Percentiles rank a stretch among this genome's conserved stretches.
Evolutionary conservation across 2,329 filamentous ascomycete genomes (phyloP).

Genomic region (Colletotrichum brevisporum): DNA sequence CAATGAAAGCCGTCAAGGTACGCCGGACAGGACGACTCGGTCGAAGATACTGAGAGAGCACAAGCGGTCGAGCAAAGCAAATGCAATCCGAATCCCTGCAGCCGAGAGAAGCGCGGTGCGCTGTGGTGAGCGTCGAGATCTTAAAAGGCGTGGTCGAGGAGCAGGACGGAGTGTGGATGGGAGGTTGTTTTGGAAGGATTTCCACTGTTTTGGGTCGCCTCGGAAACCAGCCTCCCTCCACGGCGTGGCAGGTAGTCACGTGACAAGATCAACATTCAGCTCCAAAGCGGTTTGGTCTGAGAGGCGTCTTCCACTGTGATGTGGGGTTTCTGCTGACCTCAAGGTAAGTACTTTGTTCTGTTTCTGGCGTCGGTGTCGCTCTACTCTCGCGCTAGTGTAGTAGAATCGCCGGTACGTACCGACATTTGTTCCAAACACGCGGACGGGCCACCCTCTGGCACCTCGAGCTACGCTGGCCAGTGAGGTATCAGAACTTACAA

Average conservation of each 20-base stretch:
- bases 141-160: conserved; percentile 39
- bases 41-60: conserved; percentile 13
- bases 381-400: not conserved
- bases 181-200: conserved; percentile 36
- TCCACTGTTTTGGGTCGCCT: conserved; percentile 35
- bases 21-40: conserved; percentile 8
- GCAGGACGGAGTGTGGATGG: conserved; percentile 34
- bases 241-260: conserved; percentile 35
- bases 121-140: conserved; percentile 39
- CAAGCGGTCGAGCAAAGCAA: conserved; percentile 20
- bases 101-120: conserved; percentile 36
- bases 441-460: conserved; percentile 11
- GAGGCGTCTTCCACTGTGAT: conserved; percentile 10
- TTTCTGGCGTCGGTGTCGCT: conserved; percentile 33
- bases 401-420: conserved; percentile 21
- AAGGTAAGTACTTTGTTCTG: conserved; percentile 39
- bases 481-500: not conserved
- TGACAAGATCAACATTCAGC: conserved; percentile 28
- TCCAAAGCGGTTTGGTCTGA: conserved; percentile 18
- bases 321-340: conserved; percentile 23
- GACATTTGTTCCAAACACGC: conserved; percentile 28
- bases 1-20: conserved; percentile 37
- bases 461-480: not conserved
- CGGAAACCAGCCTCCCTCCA: conserved; percentile 34
- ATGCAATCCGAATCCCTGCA: conserved; percentile 36